Evolutionary conservation across 208 protist genomes (phyloP).

Genomic region (Angomonas ambiguus): DNA sequence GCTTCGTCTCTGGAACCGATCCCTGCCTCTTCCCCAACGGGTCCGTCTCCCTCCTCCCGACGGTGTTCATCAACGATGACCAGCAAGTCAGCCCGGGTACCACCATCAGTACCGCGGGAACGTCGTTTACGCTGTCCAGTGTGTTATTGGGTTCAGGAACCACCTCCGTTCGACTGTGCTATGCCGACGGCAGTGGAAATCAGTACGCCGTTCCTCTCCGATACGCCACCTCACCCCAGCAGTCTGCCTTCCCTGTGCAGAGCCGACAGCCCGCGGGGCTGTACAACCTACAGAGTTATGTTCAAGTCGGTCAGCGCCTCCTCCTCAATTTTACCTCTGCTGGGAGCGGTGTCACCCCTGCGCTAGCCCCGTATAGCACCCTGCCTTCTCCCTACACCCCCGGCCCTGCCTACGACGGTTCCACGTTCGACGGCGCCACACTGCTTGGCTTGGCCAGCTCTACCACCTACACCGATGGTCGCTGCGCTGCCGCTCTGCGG

Average conservation of each 20-base stretch:
- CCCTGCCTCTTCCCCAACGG: slow-evolving; percentile 45
- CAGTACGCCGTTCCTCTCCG: slow-evolving; percentile 74
- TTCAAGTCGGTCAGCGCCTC: slow-evolving; percentile 67
- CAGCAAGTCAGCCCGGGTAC: slow-evolving; percentile 22
- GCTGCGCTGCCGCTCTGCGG: slow-evolving; percentile 40
- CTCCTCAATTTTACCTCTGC: slow-evolving; percentile 45
- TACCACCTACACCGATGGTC: slow-evolving; percentile 54
- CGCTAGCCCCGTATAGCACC: slow-evolving; percentile 31
- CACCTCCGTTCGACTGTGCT: slow-evolving; percentile 64
- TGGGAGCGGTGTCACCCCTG: slow-evolving; percentile 13
- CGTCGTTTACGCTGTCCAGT: slow-evolving; percentile 32
- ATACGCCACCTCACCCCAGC: slow-evolving; percentile 14
- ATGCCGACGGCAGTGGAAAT: slow-evolving; percentile 69
- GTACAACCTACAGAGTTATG: slow-evolving; percentile 13
- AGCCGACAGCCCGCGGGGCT: slow-evolving; percentile 33
- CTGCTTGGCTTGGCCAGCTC: slow-evolving; percentile 25
- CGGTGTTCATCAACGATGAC: slow-evolving; percentile 48
- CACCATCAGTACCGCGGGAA: background rate
- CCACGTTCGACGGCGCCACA: slow-evolving; percentile 61
- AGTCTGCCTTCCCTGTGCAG: slow-evolving; percentile 39
- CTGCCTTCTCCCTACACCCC: slow-evolving; percentile 43
- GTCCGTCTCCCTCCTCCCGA: slow-evolving; percentile 16
- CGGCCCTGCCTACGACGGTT: slow-evolving; percentile 52
- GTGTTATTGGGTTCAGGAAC: slow-evolving; percentile 55
- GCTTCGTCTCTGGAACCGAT: slow-evolving; percentile 43